These are phyloP conservation scores for Dothidotthia symphoricarpi DNA, from an alignment of 2,329 filamentous ascomycete species.

Conservation along the genomic window DNA sequence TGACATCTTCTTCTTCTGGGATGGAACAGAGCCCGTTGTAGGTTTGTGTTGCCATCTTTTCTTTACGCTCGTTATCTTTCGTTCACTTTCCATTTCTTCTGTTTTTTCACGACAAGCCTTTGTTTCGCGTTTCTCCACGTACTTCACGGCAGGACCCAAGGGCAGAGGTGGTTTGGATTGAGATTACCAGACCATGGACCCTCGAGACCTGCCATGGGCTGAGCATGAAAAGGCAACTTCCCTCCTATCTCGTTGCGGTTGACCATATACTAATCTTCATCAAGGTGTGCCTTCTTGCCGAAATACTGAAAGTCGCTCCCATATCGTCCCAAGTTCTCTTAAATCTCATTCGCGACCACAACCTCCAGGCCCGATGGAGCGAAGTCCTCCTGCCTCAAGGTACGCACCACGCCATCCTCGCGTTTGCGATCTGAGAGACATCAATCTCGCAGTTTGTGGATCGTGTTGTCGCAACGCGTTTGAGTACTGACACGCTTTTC, in stretches of 20 bases:
- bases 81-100: conserved; percentile 28
- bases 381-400: conserved; percentile 52
- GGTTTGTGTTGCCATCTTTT: background rate
- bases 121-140: conserved; percentile 20
- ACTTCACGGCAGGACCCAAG: conserved; percentile 19
- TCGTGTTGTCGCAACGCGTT: background rate
- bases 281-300: conserved; percentile 49
- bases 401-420: conserved; percentile 32
- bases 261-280: conserved; percentile 3
- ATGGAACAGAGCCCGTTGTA: too few species aligned
- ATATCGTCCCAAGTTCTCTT: conserved; percentile 47
- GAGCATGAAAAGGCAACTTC: conserved; percentile 49
- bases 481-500: conserved; percentile 11
- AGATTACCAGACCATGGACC: conserved; percentile 36
- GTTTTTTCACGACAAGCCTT: conserved; percentile 10
- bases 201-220: conserved; percentile 46
- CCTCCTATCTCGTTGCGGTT: conserved; percentile 1
- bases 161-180: conserved; percentile 9
- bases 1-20: too few species aligned
- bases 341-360: conserved; percentile 45
- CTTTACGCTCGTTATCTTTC: conserved; percentile 18
- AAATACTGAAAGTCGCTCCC: conserved; percentile 51
- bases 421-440: background rate
- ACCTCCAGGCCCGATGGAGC: conserved; percentile 50
- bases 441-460: background rate